Evolutionary conservation across 805 yeast genomes (phyloP), one percentile per base, ranked within the genome.

Genomic region (Metschnikowia vanudenii): DNA sequence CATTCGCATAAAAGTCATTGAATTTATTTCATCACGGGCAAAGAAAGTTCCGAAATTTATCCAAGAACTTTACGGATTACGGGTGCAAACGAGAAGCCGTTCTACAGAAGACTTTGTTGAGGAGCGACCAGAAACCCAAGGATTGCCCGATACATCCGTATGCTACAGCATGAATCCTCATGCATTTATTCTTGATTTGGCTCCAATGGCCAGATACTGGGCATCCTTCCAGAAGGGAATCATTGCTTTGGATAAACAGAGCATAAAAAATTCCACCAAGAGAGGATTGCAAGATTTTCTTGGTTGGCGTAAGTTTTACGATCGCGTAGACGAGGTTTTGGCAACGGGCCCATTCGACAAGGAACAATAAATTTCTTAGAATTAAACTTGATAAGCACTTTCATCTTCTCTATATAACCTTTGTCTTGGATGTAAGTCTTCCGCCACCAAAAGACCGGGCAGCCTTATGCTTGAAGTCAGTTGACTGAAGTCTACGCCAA

Each of bases 391-490:
- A 20, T 35, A 19, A 18, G 18, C 13, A 18, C n/a, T 12, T 17
- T 39, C 8, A 7, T 11, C 17, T n/a, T 8, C 26, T 7, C 38
- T 55, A 74, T 37, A 82, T 80, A 43, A 81, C 68, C 45, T 75
- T 75, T 2, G 85, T 76, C 53, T 77, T 69, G 2, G 79, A 67
- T 50, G 69, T 72, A 34, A 83, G 68, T 51, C 79, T 66, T 1
- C 90, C 89, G 11, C 90, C 96, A 28, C 82, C 78, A 62, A 84
- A 88, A 43, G 85, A 82, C 49, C 89, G 73, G 36, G 82, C 62
- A 2, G 94, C 85, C 49, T 76, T 80, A 51, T 80, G 84, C 38
- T 74, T 77, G 57, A 78, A 79, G 37, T 76, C 75, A 1, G 63
- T 68, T 1, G 73, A 66, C 63, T 90, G 97, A 36, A 88, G 64